phyloP scores from a whole-genome alignment of 768 basidiomycete species.

The Agaricus sinodeliciosus region DNA sequence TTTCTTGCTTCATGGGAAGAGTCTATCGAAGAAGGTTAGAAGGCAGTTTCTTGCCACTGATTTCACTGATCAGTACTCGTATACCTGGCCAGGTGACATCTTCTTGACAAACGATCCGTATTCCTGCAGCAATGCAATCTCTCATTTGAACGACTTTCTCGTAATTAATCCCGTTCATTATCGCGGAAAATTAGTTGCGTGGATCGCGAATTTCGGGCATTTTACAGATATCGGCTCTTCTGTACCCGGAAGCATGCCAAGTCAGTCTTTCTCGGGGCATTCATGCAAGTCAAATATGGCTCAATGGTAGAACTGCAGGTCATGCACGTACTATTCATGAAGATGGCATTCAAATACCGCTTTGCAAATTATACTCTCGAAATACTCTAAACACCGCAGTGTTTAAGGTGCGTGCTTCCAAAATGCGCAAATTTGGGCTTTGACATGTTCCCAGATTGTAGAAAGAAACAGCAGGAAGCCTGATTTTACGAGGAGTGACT shows the following conservation, averaged over 20 bases:
- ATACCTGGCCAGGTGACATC: constrained; percentile 9
- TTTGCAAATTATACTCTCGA: constrained; percentile 21
- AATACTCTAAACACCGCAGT: constrained; percentile 20
- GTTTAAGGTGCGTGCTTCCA: constrained; percentile 13
- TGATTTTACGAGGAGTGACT: constrained; percentile 21
- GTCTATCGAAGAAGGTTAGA: constrained; percentile 21
- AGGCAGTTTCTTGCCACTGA: too few species aligned
- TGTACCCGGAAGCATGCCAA: constrained; percentile 18
- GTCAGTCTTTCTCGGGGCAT: neutral
- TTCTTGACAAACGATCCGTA: constrained; percentile 26
- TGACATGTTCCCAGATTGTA: constrained; percentile 3
- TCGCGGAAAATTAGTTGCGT: constrained; percentile 21
- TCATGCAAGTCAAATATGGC: too few species aligned
- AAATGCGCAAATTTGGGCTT: too few species aligned
- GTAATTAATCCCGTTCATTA: constrained; percentile 21
- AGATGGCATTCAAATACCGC: constrained; percentile 23
- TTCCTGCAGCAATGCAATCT: constrained; percentile 20
- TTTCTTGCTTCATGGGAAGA: constrained; percentile 23
- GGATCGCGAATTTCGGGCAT: constrained; percentile 24
- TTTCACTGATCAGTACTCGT: neutral
- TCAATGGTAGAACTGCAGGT: neutral
- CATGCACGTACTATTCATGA: constrained; percentile 18
- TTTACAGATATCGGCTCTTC: constrained; percentile 21
- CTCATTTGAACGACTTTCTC: constrained; percentile 25
- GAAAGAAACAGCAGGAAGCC: constrained; percentile 22